These are phyloP conservation scores for Apophysomyces elegans DNA, from an alignment of 371 early-diverging fungal species.

Conservation along the genomic window DNA sequence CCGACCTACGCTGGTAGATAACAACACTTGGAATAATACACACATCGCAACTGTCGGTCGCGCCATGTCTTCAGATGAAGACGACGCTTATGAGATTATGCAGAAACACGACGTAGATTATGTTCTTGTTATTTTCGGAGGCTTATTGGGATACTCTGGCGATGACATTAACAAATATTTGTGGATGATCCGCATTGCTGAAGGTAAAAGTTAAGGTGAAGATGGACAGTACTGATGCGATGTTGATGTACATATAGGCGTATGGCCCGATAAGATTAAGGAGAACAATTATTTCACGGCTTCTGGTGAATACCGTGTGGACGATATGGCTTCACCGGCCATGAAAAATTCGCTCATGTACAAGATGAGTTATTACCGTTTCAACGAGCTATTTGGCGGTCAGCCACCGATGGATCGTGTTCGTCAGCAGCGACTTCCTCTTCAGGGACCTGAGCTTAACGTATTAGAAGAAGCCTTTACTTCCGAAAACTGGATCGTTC, in stretches of 20 bases:
- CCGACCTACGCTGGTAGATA: constrained; percentile 97
- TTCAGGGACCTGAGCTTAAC: constrained; percentile 78
- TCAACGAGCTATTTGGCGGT: constrained; percentile 84
- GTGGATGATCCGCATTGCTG: constrained; percentile 99
- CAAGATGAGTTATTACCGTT: constrained; percentile 96
- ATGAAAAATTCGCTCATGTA: constrained; percentile 95
- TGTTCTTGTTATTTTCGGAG: constrained; percentile 96
- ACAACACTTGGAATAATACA: constrained; percentile 99
- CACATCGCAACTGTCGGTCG: constrained; percentile 99
- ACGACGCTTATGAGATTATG: constrained; percentile 89
- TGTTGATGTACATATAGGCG: constrained; percentile 43
- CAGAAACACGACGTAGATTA: constrained; percentile 94
- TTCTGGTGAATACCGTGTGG: constrained; percentile 93
- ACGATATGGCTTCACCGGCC: constrained; percentile 85
- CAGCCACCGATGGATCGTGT: constrained; percentile 85
- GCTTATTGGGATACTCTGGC: constrained; percentile 94
- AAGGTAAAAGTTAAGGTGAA: constrained; percentile 52
- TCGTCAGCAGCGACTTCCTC: constrained; percentile 78
- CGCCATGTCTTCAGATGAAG: constrained; percentile 92
- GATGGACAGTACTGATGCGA: not conserved
- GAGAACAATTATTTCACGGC: constrained; percentile 89
- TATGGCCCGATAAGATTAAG: constrained; percentile 91
- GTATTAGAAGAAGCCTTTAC: constrained; percentile 93
- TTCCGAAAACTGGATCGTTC: constrained; percentile 93
- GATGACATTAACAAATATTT: constrained; percentile 99